Evolutionary conservation across 352 stramenopile genomes (phyloP), one percentile per base, ranked within the genome.

Genomic region (Lagenidium giganteum): DNA sequence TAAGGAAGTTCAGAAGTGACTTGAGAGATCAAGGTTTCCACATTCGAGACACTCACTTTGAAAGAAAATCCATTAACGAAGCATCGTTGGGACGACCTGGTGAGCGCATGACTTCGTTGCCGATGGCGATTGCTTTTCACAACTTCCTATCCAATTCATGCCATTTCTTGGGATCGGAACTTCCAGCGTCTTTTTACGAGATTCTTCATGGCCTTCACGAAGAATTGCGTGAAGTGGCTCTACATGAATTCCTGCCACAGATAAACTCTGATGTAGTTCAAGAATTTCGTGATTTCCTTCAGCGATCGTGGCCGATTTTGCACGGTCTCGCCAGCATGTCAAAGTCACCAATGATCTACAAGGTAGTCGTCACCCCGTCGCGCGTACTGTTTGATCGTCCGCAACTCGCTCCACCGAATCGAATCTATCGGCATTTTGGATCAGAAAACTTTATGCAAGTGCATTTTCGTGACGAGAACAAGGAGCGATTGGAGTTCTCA

Each of bases 401-500:
- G 0, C 57, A 73, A 25, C 29, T 61, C 31, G 70, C 76, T 1
- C 67, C 76, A 21, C 49, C 42, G 6, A 91, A 91, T 55, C 79
- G 76, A 1, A 70, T 91, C 4, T 88, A 86, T 36, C 75, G 79
- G 0, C 57, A 80, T 22, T 88, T 79, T 51, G 71, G 67, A 3
- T 57, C 79, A 0, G 49, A 77, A 11, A 75, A 91, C n/a, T 91
- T 91, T 33, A 72, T 91, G 57, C 85, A 87, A 30, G 73, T 88
- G 24, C 85, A 91, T 44, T 91, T 91, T 26, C 76, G 79, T 8
- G 79, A 91, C 47, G 79, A 91, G 47, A 86, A 83, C 28, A 77
- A 73, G 44, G 73, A 88, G 37, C 66, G 72, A 9, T 52, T 88
- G 25, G 73, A 91, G 11, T 86, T 81, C 46, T 61, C 54, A 0